These are phyloP conservation scores for Fragaria iinumae DNA, from an alignment of 306 rosid species.

Conservation along the genomic window DNA sequence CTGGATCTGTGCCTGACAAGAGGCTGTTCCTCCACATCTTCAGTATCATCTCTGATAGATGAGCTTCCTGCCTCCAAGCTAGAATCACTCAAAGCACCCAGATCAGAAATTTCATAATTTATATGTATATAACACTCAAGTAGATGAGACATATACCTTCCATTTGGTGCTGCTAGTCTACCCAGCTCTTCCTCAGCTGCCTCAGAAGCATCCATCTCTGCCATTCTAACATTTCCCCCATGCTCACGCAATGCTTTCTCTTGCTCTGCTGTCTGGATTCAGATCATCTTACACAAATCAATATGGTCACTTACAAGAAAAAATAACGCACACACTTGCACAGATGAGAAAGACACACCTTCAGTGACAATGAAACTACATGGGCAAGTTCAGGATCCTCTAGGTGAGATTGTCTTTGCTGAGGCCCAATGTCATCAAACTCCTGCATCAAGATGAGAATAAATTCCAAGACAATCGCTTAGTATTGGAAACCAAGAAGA, in stretches of 20 bases:
- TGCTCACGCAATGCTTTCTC: conserved; percentile 53
- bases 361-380: conserved; percentile 77
- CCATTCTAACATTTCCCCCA: conserved; percentile 37
- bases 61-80: conserved; percentile 80
- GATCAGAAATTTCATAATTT: conserved; percentile 28
- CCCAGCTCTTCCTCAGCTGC: conserved; percentile 53
- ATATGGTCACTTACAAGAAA: conserved; percentile 9
- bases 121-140: not conserved
- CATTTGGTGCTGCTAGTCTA: conserved; percentile 44
- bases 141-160: conserved; percentile 51
- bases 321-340: conserved; percentile 4
- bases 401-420: conserved; percentile 43
- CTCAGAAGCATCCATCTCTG: conserved; percentile 41
- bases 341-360: conserved; percentile 39
- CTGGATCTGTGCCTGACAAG: conserved; percentile 72
- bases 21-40: conserved; percentile 74
- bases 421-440: conserved; percentile 43
- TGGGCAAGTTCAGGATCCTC: conserved; percentile 82
- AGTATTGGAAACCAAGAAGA: conserved; percentile 18
- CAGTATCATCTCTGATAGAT: conserved; percentile 62
- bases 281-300: conserved; percentile 30
- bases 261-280: conserved; percentile 71
- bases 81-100: conserved; percentile 29
- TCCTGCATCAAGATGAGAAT: conserved; percentile 48
- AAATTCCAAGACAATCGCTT: conserved; percentile 29